A percentile compares a stretch with the other conserved stretches of the same genome.
Conservation (phyloP, 2,329 filamentous ascomycete species). For the Hymenoscyphus scutula region DNA sequence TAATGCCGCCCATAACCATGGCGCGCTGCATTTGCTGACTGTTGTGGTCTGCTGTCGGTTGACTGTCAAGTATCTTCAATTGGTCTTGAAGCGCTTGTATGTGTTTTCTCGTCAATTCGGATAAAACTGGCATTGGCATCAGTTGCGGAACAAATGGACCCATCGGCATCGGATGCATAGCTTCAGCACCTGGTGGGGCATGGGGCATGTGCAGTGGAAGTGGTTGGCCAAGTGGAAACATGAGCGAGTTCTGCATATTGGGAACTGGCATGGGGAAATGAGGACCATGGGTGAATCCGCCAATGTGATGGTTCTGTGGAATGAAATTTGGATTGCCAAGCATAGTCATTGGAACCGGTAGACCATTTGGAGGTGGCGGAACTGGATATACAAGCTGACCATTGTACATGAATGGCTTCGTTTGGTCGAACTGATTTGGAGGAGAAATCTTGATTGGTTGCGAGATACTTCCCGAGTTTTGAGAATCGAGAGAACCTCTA, state of each 20-base stretch:
- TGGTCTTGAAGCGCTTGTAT: slow-evolving; percentile 44
- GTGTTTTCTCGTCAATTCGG: slow-evolving; percentile 26
- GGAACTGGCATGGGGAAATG: slow-evolving; percentile 20
- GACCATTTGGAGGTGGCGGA: slow-evolving; percentile 26
- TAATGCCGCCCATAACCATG: slow-evolving; percentile 40
- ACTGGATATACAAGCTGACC: slow-evolving; percentile 36
- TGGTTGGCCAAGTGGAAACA: slow-evolving; percentile 25
- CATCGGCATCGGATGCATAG: slow-evolving; percentile 11
- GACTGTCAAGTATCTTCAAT: slow-evolving; percentile 56
- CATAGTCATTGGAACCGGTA: slow-evolving; percentile 30
- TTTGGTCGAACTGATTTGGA: slow-evolving; percentile 36
- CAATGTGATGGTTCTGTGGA: slow-evolving; percentile 15
- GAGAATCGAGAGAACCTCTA: background rate
- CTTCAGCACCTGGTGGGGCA: slow-evolving; percentile 13
- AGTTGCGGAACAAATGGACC: slow-evolving; percentile 16
- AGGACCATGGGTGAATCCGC: slow-evolving; percentile 19
- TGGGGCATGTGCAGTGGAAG: slow-evolving; percentile 23
- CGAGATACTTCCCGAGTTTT: slow-evolving; percentile 11
- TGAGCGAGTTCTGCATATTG: slow-evolving; percentile 17
- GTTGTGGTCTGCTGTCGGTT: slow-evolving; percentile 59
- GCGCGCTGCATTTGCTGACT: slow-evolving; percentile 50
- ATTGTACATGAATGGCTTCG: slow-evolving; percentile 36
- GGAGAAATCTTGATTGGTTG: slow-evolving; percentile 36
- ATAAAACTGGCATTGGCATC: slow-evolving; percentile 16
- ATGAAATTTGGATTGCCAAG: slow-evolving; percentile 30